Evolutionary conservation across 495 filamentous ascomycete species (phyloP), one percentile per base, ranked within the genome.

Genomic region (Penicillium ochrochloron): DNA sequence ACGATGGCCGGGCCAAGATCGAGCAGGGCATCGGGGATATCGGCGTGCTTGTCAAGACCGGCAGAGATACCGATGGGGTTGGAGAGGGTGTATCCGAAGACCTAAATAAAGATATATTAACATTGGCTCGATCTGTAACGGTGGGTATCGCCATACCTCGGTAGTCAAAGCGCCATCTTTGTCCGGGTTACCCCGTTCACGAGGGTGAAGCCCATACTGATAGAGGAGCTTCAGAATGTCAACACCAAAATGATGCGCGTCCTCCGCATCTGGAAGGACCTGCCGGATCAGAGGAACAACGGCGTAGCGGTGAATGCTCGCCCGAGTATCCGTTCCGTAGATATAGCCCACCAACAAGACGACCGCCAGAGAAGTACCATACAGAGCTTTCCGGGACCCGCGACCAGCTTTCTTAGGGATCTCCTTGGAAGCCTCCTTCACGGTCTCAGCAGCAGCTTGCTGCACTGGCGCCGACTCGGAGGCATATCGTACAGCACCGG

Each of bases 61-160:
- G 92, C 96, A 8, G 93, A 96, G 53, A 93, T 97, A 52, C 88
- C 96, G 63, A 98, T 88, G 0, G 95, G 95, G 74, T 96, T 97
- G 60, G 83, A 79, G 33, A 99, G 82, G 12, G 76, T 84, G 57
- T 90, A 85, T 17, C 92, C 93, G 72, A 96, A 98, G 21, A 99
- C 86, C 75, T 86, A 63, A 23, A 19, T 7, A 55, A 14, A 23
- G n/a, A 27, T 21, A 52, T 25, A 35, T 70, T 41, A 70, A 66
- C 41, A 46, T 50, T 42, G 29, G 27, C 14, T 5, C 51, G 11
- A 56, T 50, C 27, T 5, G 9, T 51, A 39, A 19, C 1, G 29
- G 53, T 21, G n/a, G 15, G 21, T 35, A 12, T 35, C 10, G 33
- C 59, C 67, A 57, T 74, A 83, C 82, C 73, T 86, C 81, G 35